Evolutionary conservation across 495 filamentous ascomycete genomes (phyloP).

Genomic region (Xylaria curta): DNA sequence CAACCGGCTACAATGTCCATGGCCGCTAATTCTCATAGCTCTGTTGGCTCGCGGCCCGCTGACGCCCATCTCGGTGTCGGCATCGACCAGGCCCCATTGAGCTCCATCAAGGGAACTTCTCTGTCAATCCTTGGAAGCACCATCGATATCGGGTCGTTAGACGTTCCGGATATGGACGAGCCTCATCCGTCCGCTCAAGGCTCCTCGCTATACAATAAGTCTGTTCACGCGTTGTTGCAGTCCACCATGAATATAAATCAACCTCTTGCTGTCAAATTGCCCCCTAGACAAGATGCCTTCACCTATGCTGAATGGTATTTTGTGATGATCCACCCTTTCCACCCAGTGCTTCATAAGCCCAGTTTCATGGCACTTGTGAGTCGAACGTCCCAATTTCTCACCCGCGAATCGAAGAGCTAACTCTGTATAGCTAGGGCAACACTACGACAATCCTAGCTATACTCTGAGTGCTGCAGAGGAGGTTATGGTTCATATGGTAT

Average conservation of each 20-base stretch:
- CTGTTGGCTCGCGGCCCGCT: constrained; percentile 51
- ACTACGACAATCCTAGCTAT: constrained; percentile 68
- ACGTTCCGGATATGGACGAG: constrained; percentile 68
- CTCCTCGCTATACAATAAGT: constrained; percentile 66
- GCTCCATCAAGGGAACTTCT: constrained; percentile 75
- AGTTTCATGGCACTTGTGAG: constrained; percentile 70
- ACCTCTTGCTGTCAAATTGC: constrained; percentile 62
- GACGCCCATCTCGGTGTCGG: constrained; percentile 78
- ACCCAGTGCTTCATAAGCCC: constrained; percentile 73
- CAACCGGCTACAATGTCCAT: constrained; percentile 30
- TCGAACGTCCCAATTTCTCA: background rate
- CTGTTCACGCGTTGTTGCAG: constrained; percentile 69
- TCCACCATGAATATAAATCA: constrained; percentile 65
- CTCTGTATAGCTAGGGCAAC: constrained; percentile 56
- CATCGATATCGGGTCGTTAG: constrained; percentile 76
- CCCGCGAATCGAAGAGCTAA: constrained; percentile 17
- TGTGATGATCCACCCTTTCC: constrained; percentile 71
- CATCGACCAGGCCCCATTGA: constrained; percentile 67
- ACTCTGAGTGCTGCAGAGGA: constrained; percentile 66
- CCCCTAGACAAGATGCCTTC: constrained; percentile 61
- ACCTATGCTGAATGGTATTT: constrained; percentile 76
- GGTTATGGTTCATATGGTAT: constrained; percentile 78
- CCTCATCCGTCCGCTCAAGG: constrained; percentile 51
- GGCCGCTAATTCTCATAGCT: constrained; percentile 34
- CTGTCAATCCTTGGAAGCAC: constrained; percentile 76